These are phyloP conservation scores for Apiotrichum porosum DNA, from an alignment of 1,284 basidiomycete genomes.

Conservation along the genomic window DNA sequence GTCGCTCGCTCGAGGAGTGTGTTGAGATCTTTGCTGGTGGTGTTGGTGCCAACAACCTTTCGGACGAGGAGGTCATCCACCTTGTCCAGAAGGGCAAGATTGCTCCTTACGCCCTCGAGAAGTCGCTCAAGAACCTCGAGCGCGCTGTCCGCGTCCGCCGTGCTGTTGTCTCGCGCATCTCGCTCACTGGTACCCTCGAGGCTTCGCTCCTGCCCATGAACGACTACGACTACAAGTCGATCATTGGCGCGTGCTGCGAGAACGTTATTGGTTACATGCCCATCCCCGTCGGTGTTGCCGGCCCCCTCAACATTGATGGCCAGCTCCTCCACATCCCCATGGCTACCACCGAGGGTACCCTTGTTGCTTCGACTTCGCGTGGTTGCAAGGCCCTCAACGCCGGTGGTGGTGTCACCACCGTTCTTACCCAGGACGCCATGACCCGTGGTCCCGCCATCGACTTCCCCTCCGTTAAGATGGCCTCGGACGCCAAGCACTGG, in stretches of 20 bases:
- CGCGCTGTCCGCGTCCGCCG: slow-evolving; percentile 83
- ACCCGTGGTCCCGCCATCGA: slow-evolving; percentile 97
- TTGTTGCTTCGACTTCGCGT: slow-evolving; percentile 94
- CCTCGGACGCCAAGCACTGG: slow-evolving; percentile 83
- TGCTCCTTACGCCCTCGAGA: slow-evolving; percentile 88
- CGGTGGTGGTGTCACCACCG: slow-evolving; percentile 90
- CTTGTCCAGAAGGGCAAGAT: slow-evolving; percentile 91
- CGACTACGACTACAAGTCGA: slow-evolving; percentile 88
- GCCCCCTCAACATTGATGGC: slow-evolving; percentile 89
- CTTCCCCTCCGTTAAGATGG: slow-evolving; percentile 76
- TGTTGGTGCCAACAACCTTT: slow-evolving; percentile 59
- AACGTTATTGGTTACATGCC: slow-evolving; percentile 99
- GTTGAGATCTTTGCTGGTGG: slow-evolving; percentile 81
- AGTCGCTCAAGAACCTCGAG: slow-evolving; percentile 78
- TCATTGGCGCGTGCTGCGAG: slow-evolving; percentile 97
- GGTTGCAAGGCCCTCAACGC: slow-evolving; percentile 98
- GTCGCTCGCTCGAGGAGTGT: slow-evolving; percentile 70
- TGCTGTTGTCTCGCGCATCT: slow-evolving; percentile 86
- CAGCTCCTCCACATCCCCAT: slow-evolving; percentile 86
- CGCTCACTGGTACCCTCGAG: slow-evolving; percentile 79
- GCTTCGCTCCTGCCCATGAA: slow-evolving; percentile 73
- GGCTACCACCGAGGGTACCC: slow-evolving; percentile 98
- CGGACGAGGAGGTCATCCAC: slow-evolving; percentile 87
- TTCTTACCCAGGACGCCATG: slow-evolving; percentile 92
- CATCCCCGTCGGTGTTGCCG: slow-evolving; percentile 91